Conservation (phyloP, 345 rosid genomes). For the Cardamine chenopodiifolia region DNA sequence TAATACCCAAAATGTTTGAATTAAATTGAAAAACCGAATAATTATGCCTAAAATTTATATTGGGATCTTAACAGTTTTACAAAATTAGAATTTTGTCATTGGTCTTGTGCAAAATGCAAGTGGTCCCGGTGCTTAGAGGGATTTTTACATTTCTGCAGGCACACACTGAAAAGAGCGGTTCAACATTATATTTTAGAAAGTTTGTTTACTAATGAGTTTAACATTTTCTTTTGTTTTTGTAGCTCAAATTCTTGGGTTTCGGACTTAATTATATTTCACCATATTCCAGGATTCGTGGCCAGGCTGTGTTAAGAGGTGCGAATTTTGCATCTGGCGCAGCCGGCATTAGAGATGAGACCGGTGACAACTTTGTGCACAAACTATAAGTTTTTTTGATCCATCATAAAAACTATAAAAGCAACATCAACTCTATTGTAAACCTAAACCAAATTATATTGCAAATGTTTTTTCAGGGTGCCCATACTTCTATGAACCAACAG, state of each 20-base stretch:
- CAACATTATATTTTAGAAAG: too few species aligned
- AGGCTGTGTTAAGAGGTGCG: conserved; percentile 56
- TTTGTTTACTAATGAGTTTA: not conserved
- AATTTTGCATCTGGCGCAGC: conserved; percentile 94
- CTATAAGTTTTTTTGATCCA: not conserved
- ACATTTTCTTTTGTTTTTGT: conserved; percentile 12
- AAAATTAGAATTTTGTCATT: not conserved
- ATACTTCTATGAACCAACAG: conserved; percentile 77
- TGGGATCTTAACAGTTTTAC: not conserved
- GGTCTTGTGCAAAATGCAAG: not conserved
- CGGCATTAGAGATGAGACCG: conserved; percentile 90
- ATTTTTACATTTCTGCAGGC: not conserved
- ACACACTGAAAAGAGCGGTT: not conserved
- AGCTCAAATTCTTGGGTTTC: conserved; percentile 81
- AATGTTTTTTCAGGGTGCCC: conserved; percentile 61
- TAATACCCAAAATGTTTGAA: too few species aligned
- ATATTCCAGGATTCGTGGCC: conserved; percentile 63
- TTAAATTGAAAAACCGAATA: too few species aligned
- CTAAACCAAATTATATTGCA: not conserved
- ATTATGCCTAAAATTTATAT: not conserved
- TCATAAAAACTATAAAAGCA: not conserved
- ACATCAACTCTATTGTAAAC: not conserved
- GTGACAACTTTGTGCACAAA: conserved; percentile 66
- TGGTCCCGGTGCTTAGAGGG: not conserved
- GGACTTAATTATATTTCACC: conserved; percentile 62